Evolutionary conservation across 352 stramenopile genomes (phyloP), one percentile per base, ranked within the genome.

Genomic region (Globisporangium yorkense): DNA sequence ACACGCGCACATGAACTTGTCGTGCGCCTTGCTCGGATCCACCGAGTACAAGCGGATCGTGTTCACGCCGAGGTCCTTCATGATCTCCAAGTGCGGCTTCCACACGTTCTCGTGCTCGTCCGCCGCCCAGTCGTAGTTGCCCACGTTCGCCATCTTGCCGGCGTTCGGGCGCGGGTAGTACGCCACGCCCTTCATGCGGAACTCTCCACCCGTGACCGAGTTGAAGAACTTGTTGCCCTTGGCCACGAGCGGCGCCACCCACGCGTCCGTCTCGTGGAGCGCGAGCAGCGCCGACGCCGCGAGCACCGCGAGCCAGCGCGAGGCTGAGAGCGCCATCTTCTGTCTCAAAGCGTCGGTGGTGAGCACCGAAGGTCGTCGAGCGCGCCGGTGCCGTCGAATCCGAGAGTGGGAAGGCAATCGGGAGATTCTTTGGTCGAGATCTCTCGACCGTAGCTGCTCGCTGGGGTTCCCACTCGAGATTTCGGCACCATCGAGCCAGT

Each of bases 171-270:
- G 75, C 5, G 80, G 80, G 59, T 84, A 88, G 57, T 89, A 88
- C 20, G 73, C 77, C 73, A 89, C 80, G 8, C 80, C 79, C 39
- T 88, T 87, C 46, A 88, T 74, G 27, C 75, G 69, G 57, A 90
- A 87, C 59, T 96, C 80, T 7, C 74, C 47, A 10, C 76, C 75
- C 1, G 77, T 84, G 3, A 73, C 58, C 15, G 74, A 81, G 66
- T 92, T 69, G 66, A 94, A 96, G 61, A 95, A 81, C 62, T 93
- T 94, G 72, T 92, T 92, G 59, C 84, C 82, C 56, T 83, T 85
- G 35, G 61, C 39, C 4, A 85, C 57, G 61, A 88, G 74, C 4
- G 70, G 72, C 12, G 72, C 48, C 15, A 78, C n/a, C 77, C 72
- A 87, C n/a, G 70, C 74, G 65, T 75, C 24, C 1, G 44, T n/a